Conservation (phyloP, 768 basidiomycete species). For the Phanerochaete carnosa region DNA sequence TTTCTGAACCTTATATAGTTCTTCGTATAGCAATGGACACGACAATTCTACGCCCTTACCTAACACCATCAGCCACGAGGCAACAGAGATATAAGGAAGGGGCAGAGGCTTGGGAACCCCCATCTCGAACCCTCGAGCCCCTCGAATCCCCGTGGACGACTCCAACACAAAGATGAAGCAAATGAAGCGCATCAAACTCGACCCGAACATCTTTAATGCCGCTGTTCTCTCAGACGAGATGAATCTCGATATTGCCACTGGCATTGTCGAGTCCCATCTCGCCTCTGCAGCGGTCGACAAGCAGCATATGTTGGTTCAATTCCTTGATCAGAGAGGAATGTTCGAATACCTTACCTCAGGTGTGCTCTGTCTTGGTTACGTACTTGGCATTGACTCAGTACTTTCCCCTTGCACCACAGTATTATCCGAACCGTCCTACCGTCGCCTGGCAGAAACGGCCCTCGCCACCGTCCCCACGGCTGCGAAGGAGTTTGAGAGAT, state of each 20-base stretch:
- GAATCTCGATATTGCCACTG: slow-evolving; percentile 1
- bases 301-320: neutral
- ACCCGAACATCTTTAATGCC: neutral
- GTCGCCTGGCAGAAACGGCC: neutral
- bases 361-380: neutral
- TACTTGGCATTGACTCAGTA: neutral
- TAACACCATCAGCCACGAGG: neutral
- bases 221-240: neutral
- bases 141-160: neutral
- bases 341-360: slow-evolving; percentile 6
- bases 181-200: neutral
- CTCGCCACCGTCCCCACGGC: neutral
- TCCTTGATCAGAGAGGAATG: neutral
- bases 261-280: slow-evolving; percentile 4
- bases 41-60: too few relatives aligned
- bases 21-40: neutral
- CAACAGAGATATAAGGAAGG: neutral
- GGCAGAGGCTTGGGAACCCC: neutral
- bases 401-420: neutral
- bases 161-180: neutral
- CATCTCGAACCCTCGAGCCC: neutral
- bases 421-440: neutral
- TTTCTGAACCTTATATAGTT: too few relatives aligned
- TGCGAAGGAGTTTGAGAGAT: neutral
- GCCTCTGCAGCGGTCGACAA: neutral